phyloP scores from a whole-genome alignment of 805 yeast genomes.

The Wickerhamiella slavikovae region DNA sequence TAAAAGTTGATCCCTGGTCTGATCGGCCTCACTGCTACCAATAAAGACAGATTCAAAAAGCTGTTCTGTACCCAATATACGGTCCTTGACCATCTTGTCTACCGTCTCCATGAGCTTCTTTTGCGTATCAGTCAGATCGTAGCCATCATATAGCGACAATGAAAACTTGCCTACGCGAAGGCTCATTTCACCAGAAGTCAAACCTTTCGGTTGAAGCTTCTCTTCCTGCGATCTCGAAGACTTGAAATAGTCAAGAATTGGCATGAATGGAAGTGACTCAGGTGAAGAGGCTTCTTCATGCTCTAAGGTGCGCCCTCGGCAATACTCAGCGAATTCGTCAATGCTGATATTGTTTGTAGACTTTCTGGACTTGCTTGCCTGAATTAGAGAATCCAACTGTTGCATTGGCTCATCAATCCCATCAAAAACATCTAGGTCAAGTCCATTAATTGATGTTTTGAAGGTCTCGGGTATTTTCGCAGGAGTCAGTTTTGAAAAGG shows the following conservation, averaged over 20 bases:
- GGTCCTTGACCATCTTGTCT: slow-evolving; percentile 13
- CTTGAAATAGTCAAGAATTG: neutral
- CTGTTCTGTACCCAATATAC: slow-evolving; percentile 36
- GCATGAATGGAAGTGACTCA: neutral
- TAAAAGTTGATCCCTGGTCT: slow-evolving; percentile 22
- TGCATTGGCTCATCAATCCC: too few relatives aligned
- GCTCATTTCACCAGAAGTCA: neutral
- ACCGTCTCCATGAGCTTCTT: slow-evolving; percentile 44
- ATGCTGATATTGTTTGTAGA: neutral
- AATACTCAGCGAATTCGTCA: slow-evolving; percentile 1
- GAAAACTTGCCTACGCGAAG: slow-evolving; percentile 4
- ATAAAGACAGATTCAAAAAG: slow-evolving; percentile 70
- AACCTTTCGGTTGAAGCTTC: neutral
- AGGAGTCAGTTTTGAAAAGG: too few relatives aligned
- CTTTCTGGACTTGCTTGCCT: too few relatives aligned
- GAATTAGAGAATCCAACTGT: too few relatives aligned
- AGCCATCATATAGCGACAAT: slow-evolving; percentile 60
- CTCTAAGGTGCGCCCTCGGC: neutral
- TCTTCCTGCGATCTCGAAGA: neutral
- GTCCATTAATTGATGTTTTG: too few relatives aligned
- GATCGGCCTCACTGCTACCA: slow-evolving; percentile 17
- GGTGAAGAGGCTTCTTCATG: neutral
- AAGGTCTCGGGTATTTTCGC: too few relatives aligned
- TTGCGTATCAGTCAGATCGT: slow-evolving; percentile 74
- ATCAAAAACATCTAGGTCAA: too few relatives aligned